Base-by-base conservation (phyloP, 495 filamentous ascomycete species). In the Aspergillus taichungensis region DNA sequence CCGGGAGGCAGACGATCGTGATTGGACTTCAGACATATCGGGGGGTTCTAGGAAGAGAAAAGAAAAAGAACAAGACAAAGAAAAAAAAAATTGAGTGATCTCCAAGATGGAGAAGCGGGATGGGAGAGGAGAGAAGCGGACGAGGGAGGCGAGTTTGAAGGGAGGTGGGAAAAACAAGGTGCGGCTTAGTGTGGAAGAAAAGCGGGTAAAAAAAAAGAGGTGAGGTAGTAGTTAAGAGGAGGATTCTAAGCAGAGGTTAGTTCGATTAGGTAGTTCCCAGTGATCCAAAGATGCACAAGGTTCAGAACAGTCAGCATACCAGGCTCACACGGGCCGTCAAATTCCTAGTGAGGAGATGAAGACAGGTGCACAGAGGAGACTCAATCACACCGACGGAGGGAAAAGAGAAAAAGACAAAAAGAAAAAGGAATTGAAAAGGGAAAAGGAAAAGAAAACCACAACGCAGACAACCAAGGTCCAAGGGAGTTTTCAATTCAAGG, bases 1-100 rank as follows among this genome's bases (percentile, higher is more conserved):
- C 61, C 88, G 85, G 54, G 78, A 73, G 54, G 81, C 82, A 63
- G 79, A 67, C 45, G 81, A 75, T 74, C 92, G 78, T 64, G 83
- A 74, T 73, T 89, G 82, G 68, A 87, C 82, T 78, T 96, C 92
- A 75, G 92, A 94, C 91, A 98, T 95, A 58, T 53, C 60, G 18
- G 18, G 18, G 18, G 18, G 18, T 51, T 61, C 52, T 54, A 34
- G 59, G 18, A 24, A 24, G 18, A 24, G 18, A 24, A 1, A 24
- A 24, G 18, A 4, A 24, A 24, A 24, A n/a, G n/a, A n/a, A n/a
- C n/a, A n/a, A n/a, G n/a, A n/a, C n/a, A n/a, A n/a, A n/a, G n/a
- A n/a, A 57, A 51, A 54, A 42, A 51, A 52, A 43, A 39, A 51
- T 37, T 45, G 47, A 24, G 18, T 39, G 45, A 48, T 50, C 53